Evolutionary conservation across 208 protist species (phyloP).

Genomic region (Crithidia expoeki): DNA sequence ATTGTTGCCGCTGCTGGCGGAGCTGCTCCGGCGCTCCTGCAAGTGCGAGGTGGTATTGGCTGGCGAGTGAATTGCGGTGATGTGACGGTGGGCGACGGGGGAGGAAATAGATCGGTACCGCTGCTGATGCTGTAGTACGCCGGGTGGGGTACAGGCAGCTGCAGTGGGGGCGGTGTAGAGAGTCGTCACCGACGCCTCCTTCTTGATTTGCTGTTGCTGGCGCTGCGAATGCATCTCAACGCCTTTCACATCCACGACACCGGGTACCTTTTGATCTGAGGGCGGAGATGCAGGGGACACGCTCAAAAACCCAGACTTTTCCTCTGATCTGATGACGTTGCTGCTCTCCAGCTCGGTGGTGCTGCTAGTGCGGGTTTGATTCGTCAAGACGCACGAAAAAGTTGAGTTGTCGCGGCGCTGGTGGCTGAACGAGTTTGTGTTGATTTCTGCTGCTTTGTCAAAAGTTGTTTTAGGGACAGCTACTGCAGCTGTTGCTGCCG

Average conservation of each 20-base stretch:
- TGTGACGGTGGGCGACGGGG: neutral
- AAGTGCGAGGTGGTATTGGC: neutral
- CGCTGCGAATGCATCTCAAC: neutral
- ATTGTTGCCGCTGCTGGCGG: conserved; percentile 6
- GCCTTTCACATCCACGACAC: neutral
- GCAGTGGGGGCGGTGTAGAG: neutral
- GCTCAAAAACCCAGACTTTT: neutral
- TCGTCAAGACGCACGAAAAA: conserved; percentile 5
- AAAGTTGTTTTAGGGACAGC: too few relatives aligned
- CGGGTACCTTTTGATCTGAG: neutral
- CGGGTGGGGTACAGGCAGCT: neutral
- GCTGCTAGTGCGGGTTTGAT: conserved; percentile 9
- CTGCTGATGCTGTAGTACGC: neutral
- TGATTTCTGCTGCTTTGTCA: neutral
- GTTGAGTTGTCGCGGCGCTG: neutral
- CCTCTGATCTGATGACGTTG: conserved; percentile 1
- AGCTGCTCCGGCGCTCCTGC: conserved; percentile 15
- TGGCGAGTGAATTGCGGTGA: neutral
- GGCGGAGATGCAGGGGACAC: neutral
- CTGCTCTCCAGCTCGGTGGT: neutral
- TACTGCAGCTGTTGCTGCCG: too few relatives aligned
- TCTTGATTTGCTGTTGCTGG: neutral
- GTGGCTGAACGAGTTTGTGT: neutral
- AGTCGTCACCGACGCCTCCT: neutral
- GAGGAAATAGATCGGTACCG: neutral